Conservation (phyloP, 345 rosid species). For the Gossypium rotundifolium region DNA sequence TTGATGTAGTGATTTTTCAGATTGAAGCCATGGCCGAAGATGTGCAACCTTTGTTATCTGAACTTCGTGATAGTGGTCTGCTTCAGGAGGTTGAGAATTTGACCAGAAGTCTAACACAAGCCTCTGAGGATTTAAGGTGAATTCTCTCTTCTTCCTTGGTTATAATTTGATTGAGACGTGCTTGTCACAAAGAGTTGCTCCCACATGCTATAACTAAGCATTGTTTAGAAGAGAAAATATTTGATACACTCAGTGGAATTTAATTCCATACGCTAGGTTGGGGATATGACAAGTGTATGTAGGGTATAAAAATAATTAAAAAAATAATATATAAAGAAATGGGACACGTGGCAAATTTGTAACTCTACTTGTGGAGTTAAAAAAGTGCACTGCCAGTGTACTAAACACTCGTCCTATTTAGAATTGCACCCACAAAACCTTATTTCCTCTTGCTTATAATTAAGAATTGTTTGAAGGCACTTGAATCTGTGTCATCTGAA, state of each 20-base stretch:
- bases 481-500: neutral
- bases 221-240: neutral
- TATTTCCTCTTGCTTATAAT: too few relatives aligned
- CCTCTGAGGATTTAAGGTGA: constrained; percentile 87
- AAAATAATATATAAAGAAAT: too few relatives aligned
- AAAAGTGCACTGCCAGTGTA: too few relatives aligned
- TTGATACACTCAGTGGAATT: too few relatives aligned
- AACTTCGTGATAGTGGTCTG: constrained; percentile 74
- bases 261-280: too few relatives aligned
- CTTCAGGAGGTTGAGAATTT: constrained; percentile 83
- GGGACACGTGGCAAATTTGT: too few relatives aligned
- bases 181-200: neutral
- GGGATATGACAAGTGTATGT: too few relatives aligned
- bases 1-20: constrained; percentile 83
- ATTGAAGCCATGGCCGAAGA: constrained; percentile 96
- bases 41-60: constrained; percentile 90
- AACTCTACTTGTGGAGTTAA: too few relatives aligned
- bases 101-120: constrained; percentile 80
- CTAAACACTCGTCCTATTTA: too few relatives aligned
- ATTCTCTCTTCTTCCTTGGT: neutral
- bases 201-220: neutral
- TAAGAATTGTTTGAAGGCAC: neutral
- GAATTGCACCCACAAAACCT: too few relatives aligned
- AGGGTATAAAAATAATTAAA: too few relatives aligned
- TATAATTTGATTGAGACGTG: neutral